phyloP scores from a whole-genome alignment of 345 rosid species.

The Salix dunnii region DNA sequence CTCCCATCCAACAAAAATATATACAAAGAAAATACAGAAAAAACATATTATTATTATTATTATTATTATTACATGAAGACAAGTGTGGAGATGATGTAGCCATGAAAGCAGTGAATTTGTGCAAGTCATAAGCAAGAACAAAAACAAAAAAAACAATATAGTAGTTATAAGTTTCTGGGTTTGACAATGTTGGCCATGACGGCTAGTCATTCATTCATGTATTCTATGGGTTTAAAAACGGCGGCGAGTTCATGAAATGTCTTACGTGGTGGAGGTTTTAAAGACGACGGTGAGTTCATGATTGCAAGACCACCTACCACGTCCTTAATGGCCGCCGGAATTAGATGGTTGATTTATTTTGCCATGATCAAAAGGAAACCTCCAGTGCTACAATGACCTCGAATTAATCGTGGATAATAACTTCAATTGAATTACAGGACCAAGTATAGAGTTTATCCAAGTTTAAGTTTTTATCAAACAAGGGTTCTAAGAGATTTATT shows the following conservation, averaged over 20 bases:
- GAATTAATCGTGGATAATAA: background rate
- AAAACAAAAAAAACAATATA: too few species aligned
- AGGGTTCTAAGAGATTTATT: too few species aligned
- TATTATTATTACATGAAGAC: background rate
- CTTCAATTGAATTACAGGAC: background rate
- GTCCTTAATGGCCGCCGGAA: background rate
- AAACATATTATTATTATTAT: too few species aligned
- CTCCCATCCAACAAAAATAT: too few species aligned
- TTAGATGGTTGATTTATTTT: background rate
- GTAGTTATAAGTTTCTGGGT: background rate
- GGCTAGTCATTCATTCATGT: background rate
- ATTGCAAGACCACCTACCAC: background rate
- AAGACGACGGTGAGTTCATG: background rate
- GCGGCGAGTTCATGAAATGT: background rate
- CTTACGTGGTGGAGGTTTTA: background rate
- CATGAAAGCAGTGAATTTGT: background rate
- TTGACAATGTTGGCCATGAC: background rate
- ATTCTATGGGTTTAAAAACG: background rate
- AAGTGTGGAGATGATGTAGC: background rate
- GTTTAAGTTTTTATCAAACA: background rate
- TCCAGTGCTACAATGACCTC: background rate
- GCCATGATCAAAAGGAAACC: background rate
- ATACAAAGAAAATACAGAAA: too few species aligned
- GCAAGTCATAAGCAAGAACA: background rate
- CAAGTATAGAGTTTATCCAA: background rate